Evolutionary conservation across 352 stramenopile genomes (phyloP).

Genomic region (Plasmopara halstedii): DNA sequence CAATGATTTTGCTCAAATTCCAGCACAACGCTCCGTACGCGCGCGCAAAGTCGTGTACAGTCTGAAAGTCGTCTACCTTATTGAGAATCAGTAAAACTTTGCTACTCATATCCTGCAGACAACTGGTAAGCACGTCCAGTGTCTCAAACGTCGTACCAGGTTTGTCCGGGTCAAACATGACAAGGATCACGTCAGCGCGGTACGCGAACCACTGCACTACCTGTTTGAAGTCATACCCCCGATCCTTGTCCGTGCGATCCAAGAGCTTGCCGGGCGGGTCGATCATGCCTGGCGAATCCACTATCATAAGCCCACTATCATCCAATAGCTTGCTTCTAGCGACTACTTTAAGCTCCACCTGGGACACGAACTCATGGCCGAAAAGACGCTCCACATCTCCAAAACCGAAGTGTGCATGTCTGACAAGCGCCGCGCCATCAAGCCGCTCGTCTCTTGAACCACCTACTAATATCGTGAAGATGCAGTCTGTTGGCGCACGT

Average conservation of each 20-base stretch:
- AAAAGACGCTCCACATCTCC: conserved; percentile 75
- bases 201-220: conserved; percentile 85
- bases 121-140: conserved; percentile 78
- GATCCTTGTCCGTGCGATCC: conserved; percentile 61
- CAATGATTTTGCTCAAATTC: conserved; percentile 86
- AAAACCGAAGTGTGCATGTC: conserved; percentile 73
- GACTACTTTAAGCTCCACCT: conserved; percentile 82
- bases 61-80: conserved; percentile 85
- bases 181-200: conserved; percentile 76
- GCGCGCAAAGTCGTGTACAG: conserved; percentile 80
- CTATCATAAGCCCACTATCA: conserved; percentile 74
- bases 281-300: conserved; percentile 85
- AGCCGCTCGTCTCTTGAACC: conserved; percentile 63
- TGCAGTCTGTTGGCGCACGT: conserved; percentile 73
- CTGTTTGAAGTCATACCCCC: conserved; percentile 82
- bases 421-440: conserved; percentile 63
- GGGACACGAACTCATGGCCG: conserved; percentile 73
- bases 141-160: conserved; percentile 84
- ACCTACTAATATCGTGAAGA: conserved; percentile 74
- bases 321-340: conserved; percentile 57
- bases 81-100: conserved; percentile 84
- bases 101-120: conserved; percentile 61
- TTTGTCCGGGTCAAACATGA: conserved; percentile 88
- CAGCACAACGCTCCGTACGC: conserved; percentile 82
- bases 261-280: conserved; percentile 59